Evolutionary conservation across 768 basidiomycete species (phyloP).

Genomic region (Holtermanniella nyarrowii): DNA sequence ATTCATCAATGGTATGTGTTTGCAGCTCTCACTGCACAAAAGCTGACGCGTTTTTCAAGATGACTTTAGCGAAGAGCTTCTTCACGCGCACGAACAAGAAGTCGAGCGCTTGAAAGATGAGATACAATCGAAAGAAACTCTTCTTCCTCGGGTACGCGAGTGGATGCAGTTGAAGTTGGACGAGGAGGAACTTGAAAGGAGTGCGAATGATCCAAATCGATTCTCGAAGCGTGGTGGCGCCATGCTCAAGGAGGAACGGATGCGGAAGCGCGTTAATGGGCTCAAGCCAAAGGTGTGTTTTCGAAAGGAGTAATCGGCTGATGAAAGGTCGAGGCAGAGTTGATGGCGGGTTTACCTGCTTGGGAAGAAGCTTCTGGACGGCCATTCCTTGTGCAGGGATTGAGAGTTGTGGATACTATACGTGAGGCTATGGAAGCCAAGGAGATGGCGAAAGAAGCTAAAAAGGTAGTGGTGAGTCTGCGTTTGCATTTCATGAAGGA

Average conservation of each 20-base stretch:
- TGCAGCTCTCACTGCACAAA: not conserved
- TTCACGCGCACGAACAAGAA: conserved; percentile 75
- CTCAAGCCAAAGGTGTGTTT: conserved; percentile 78
- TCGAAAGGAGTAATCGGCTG: not conserved
- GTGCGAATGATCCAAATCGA: conserved; percentile 33
- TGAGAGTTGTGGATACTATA: conserved; percentile 67
- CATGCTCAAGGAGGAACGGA: conserved; percentile 86
- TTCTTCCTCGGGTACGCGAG: conserved; percentile 66
- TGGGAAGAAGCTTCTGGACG: conserved; percentile 74
- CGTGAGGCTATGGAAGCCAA: conserved; percentile 58
- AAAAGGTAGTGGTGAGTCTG: conserved; percentile 41
- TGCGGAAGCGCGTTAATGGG: conserved; percentile 83
- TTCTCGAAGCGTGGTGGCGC: conserved; percentile 35
- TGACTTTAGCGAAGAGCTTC: conserved; percentile 77
- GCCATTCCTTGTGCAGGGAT: conserved; percentile 74
- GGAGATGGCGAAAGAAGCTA: conserved; percentile 67
- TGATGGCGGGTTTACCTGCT: conserved; percentile 61
- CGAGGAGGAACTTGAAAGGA: conserved; percentile 66
- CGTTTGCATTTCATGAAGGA: not conserved
- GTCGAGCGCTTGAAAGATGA: conserved; percentile 73
- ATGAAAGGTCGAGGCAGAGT: conserved; percentile 75
- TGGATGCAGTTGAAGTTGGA: conserved; percentile 88
- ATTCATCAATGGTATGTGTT: conserved; percentile 62
- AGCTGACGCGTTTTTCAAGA: conserved; percentile 44
- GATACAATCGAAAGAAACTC: conserved; percentile 60